Conservation (phyloP, 2,329 filamentous ascomycete species). For the Xylariaceae sp. region DNA sequence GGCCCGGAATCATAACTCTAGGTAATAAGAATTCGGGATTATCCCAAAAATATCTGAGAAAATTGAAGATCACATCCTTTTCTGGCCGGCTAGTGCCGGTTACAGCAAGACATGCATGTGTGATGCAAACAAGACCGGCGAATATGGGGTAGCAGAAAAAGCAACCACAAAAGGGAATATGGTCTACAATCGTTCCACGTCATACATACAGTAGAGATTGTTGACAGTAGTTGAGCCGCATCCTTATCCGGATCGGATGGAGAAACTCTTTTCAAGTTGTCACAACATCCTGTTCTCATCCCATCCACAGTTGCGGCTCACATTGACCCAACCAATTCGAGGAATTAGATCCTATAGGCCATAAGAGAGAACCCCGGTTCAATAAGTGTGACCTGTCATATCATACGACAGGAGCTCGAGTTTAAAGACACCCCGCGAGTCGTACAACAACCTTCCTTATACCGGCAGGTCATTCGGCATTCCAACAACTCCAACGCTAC, state of each 20-base stretch:
- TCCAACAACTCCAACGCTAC: neutral
- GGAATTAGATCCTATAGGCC: neutral
- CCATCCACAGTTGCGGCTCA: slow-evolving; percentile 11
- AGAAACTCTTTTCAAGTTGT: neutral
- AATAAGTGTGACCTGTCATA: neutral
- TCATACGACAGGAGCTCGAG: slow-evolving; percentile 7
- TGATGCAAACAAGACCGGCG: neutral
- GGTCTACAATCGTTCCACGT: neutral
- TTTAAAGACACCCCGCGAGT: neutral
- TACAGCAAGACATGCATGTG: neutral
- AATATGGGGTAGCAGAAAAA: neutral
- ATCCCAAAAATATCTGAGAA: neutral
- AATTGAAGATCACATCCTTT: neutral
- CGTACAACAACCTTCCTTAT: neutral
- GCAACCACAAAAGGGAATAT: neutral
- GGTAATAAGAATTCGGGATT: no score
- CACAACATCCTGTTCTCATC: neutral
- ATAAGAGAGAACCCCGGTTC: neutral
- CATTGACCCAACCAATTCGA: neutral
- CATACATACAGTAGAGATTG: no score
- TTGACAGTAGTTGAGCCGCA: neutral
- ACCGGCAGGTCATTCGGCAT: neutral
- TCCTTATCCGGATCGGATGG: neutral
- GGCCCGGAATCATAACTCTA: no score
- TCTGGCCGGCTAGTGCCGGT: neutral